Evolutionary conservation across 768 basidiomycete genomes (phyloP).

Genomic region (Tylopilus felleus): DNA sequence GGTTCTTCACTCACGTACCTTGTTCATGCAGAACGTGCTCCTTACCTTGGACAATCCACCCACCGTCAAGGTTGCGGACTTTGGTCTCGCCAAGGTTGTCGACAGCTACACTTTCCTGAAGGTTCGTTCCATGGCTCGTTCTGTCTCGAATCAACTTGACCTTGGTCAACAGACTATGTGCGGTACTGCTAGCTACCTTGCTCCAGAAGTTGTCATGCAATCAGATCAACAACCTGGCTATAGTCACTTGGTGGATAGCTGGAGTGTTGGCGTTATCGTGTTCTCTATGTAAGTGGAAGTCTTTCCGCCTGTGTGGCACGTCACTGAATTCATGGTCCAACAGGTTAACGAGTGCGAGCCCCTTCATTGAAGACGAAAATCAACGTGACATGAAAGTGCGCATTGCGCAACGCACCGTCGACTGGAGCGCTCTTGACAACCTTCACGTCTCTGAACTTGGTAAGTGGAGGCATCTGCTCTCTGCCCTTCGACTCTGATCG

Average conservation of each 20-base stretch:
- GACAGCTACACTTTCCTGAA: slow-evolving; percentile 73
- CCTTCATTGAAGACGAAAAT: slow-evolving; percentile 77
- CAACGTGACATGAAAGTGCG: slow-evolving; percentile 58
- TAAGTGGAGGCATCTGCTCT: slow-evolving; percentile 27
- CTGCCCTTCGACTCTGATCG: neutral
- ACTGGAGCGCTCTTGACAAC: slow-evolving; percentile 51
- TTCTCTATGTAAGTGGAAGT: slow-evolving; percentile 72
- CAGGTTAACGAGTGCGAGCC: slow-evolving; percentile 74
- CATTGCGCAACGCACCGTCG: slow-evolving; percentile 55
- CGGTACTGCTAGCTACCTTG: slow-evolving; percentile 92
- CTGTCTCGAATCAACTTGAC: neutral
- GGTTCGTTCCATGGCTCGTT: slow-evolving; percentile 39
- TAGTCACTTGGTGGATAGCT: slow-evolving; percentile 87
- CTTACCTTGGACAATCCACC: slow-evolving; percentile 71
- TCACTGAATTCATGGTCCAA: neutral
- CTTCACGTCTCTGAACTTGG: slow-evolving; percentile 44
- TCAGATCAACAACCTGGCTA: slow-evolving; percentile 61
- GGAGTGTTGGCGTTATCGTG: slow-evolving; percentile 94
- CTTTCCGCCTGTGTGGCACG: neutral
- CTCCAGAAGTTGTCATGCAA: slow-evolving; percentile 84
- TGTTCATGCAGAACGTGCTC: slow-evolving; percentile 62
- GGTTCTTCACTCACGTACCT: slow-evolving; percentile 1
- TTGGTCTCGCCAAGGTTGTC: slow-evolving; percentile 92
- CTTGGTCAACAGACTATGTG: slow-evolving; percentile 72
- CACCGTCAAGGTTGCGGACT: slow-evolving; percentile 88